Conservation (phyloP, 1,139 yeast genomes). For the Yamadazyma blattariae region DNA sequence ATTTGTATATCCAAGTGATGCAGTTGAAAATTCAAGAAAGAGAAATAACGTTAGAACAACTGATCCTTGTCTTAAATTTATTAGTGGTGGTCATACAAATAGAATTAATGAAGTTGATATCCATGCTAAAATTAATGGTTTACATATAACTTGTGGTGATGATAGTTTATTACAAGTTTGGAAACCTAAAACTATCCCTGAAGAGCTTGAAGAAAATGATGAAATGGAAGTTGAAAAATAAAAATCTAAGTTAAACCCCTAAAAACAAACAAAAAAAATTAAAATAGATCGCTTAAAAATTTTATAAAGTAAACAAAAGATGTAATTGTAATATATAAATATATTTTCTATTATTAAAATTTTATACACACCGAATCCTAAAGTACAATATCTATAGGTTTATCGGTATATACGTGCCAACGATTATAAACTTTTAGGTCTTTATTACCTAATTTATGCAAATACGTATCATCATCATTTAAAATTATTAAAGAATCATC, state of each 20-base stretch:
- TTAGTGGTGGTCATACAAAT: slow-evolving; percentile 60
- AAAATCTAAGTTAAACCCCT: slow-evolving; percentile 19
- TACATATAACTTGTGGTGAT: slow-evolving; percentile 49
- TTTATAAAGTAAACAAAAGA: slow-evolving; percentile 23
- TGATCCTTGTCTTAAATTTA: slow-evolving; percentile 60
- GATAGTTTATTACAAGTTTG: slow-evolving; percentile 53
- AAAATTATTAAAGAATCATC: slow-evolving; percentile 9
- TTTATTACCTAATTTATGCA: slow-evolving; percentile 5
- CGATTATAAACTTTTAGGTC: slow-evolving; percentile 8
- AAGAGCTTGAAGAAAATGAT: slow-evolving; percentile 42
- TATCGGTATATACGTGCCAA: slow-evolving; percentile 16
- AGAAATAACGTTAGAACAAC: slow-evolving; percentile 27
- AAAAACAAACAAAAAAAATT: not conserved
- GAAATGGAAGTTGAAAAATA: slow-evolving; percentile 27
- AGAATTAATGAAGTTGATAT: slow-evolving; percentile 49
- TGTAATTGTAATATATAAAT: not conserved
- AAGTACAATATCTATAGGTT: slow-evolving; percentile 9
- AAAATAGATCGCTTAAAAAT: slow-evolving; percentile 15
- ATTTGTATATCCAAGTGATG: slow-evolving; percentile 31
- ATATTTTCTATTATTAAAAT: not conserved
- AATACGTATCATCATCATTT: slow-evolving; percentile 6
- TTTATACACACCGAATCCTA: too few relatives aligned
- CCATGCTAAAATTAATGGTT: slow-evolving; percentile 43
- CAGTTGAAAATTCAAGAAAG: slow-evolving; percentile 16
- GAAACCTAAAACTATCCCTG: slow-evolving; percentile 46